Conservation (phyloP, 805 yeast species). For the Zygoascus bituminiphila region DNA sequence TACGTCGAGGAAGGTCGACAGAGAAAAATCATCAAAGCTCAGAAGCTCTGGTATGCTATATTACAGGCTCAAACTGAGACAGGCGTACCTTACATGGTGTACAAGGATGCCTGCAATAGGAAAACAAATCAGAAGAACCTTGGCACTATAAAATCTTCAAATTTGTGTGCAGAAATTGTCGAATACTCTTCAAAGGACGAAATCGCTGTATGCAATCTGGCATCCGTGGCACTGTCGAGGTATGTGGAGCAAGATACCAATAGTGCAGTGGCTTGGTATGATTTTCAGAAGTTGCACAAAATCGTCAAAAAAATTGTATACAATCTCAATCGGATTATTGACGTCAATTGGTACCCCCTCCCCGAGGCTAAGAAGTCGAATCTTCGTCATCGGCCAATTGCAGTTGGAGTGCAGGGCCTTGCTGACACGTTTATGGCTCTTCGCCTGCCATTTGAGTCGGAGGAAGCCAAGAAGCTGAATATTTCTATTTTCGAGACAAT, state of each 20-base stretch:
- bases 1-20: slow-evolving; percentile 69
- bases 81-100: slow-evolving; percentile 90
- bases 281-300: slow-evolving; percentile 66
- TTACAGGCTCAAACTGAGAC: slow-evolving; percentile 92
- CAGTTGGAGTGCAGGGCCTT: slow-evolving; percentile 96
- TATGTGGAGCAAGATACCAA: slow-evolving; percentile 42
- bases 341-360: slow-evolving; percentile 78
- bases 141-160: slow-evolving; percentile 88
- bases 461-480: slow-evolving; percentile 67
- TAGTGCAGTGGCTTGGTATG: slow-evolving; percentile 45
- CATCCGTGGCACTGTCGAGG: slow-evolving; percentile 81
- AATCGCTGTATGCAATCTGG: slow-evolving; percentile 92
- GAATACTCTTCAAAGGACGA: slow-evolving; percentile 90
- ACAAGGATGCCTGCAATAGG: slow-evolving; percentile 83
- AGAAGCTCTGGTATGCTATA: slow-evolving; percentile 83
- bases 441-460: slow-evolving; percentile 79
- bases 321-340: slow-evolving; percentile 77
- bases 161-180: slow-evolving; percentile 88
- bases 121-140: slow-evolving; percentile 88
- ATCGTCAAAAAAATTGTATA: slow-evolving; percentile 69
- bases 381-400: slow-evolving; percentile 81
- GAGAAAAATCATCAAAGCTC: slow-evolving; percentile 64
- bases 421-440: slow-evolving; percentile 81
- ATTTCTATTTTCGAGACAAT: slow-evolving; percentile 89
- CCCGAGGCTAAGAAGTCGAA: slow-evolving; percentile 69